Evolutionary conservation across 2,329 filamentous ascomycete species (phyloP), one percentile per base, ranked within the genome.

Genomic region (Colletotrichum sp.): DNA sequence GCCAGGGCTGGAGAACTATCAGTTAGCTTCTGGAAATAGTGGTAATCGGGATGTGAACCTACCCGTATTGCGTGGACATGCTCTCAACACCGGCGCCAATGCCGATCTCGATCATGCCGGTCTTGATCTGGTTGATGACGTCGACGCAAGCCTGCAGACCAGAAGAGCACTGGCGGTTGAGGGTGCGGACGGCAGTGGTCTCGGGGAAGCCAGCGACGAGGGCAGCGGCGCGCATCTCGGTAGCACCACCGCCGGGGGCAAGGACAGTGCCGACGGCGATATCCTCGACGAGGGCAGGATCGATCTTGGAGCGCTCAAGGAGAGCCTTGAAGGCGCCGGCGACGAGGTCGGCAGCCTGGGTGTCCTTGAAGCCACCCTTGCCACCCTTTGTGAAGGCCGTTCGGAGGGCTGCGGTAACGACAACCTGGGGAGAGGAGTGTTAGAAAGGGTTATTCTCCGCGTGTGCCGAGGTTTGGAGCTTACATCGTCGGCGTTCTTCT

Each of bases 341-440:
- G 81, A 98, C 92, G 77, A 98, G 89, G 85, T 98, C 96, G 55
- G 95, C 91, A 8, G 94, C 95, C 71, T 92, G 90, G 10, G 97
- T 98, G 86, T 98, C 97, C 89, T 98, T 98, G 90, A 99, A 97
- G 65, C 92, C 94, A 79, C 97, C 97, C 87, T 96, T 96, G 81
- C 96, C 96, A 79, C 96, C 96, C 86, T 95, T 97, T 79, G 96
- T 98, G 85, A 98, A 93, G 81, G 97, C 92, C 18, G 95, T 98
- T 81, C 97, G 95, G 82, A 98, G 94, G 79, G 94, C 95, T 79
- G 94, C 95, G 77, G 97, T 98, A 77, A 99, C 92, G 81, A 99
- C 97, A 79, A 98, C 92, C 91, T 93, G 66, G n/a, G 7, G 24
- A 18, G 52, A 74, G 43, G 76, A n/a, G 68, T 66, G 81, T 84